Evolutionary conservation across 2,329 filamentous ascomycete genomes (phyloP).

Genomic region (Scedosporium minutisporum): DNA sequence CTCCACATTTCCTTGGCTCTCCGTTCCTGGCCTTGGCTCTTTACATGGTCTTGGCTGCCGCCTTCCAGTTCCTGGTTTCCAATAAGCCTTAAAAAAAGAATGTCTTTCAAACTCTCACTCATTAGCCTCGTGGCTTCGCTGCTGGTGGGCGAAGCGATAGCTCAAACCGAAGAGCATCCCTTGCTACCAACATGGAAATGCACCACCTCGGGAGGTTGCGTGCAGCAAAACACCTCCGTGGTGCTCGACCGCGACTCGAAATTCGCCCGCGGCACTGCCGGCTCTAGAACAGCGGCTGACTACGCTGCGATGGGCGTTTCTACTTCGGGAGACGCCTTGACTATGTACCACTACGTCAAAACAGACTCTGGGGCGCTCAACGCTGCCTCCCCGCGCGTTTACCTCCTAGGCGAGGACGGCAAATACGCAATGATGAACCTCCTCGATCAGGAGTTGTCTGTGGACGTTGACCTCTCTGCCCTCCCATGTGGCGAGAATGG

Average conservation of each 20-base stretch:
- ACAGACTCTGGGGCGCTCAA: constrained; percentile 11
- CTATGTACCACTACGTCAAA: constrained; percentile 18
- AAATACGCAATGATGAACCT: constrained; percentile 53
- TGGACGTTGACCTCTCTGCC: constrained; percentile 56
- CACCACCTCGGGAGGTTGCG: constrained; percentile 38
- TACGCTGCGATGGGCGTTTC: constrained; percentile 27
- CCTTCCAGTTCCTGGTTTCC: too few relatives aligned
- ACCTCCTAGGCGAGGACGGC: constrained; percentile 44
- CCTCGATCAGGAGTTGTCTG: constrained; percentile 51
- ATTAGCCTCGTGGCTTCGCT: background rate
- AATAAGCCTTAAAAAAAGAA: background rate
- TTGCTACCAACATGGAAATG: constrained; percentile 41
- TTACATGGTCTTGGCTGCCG: too few relatives aligned
- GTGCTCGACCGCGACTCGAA: constrained; percentile 40
- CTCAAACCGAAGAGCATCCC: constrained; percentile 33
- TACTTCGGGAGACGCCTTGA: constrained; percentile 19
- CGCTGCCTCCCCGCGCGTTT: constrained; percentile 36
- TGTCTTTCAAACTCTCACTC: background rate
- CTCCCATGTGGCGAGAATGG: constrained; percentile 60
- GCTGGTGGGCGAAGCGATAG: background rate
- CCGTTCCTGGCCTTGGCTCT: too few relatives aligned
- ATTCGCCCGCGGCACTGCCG: constrained; percentile 28
- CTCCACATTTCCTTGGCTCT: too few relatives aligned
- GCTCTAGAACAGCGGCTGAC: constrained; percentile 27
- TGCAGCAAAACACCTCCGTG: constrained; percentile 33